Conservation (phyloP, 805 yeast genomes). For the Pichia rugopelliculosa region DNA sequence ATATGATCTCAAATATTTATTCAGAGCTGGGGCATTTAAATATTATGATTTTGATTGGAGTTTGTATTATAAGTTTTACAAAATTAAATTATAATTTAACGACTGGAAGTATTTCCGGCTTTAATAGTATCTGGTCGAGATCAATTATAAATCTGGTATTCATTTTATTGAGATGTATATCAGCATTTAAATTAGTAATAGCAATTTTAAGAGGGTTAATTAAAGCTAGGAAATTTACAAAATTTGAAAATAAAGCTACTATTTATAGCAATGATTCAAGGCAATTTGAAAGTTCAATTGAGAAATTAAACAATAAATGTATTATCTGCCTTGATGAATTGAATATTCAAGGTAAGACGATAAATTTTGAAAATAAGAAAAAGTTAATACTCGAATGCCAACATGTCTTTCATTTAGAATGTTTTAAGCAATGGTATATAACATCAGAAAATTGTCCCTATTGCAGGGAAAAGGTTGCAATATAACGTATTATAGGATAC, state of each 20-base stretch:
- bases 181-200: slow-evolving; percentile 12
- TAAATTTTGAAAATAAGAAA: neutral
- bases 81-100: slow-evolving; percentile 4
- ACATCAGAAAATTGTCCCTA: slow-evolving; percentile 14
- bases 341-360: neutral
- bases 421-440: slow-evolving; percentile 17
- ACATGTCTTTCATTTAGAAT: slow-evolving; percentile 15
- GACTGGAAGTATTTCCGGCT: neutral
- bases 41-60: slow-evolving; percentile 5
- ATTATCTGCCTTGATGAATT: slow-evolving; percentile 16
- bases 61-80: slow-evolving; percentile 9
- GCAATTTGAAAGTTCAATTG: neutral
- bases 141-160: slow-evolving; percentile 13
- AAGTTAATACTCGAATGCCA: slow-evolving; percentile 8
- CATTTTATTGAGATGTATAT: slow-evolving; percentile 12
- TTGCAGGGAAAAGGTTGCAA: slow-evolving; percentile 10
- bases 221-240: slow-evolving; percentile 15
- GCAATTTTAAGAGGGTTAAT: slow-evolving; percentile 12
- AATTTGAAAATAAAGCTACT: slow-evolving; percentile 2
- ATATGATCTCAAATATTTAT: slow-evolving; percentile 1
- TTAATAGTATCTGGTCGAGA: slow-evolving; percentile 11
- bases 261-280: neutral
- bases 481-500: neutral
- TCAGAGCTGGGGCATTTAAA: slow-evolving; percentile 8
- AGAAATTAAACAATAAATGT: slow-evolving; percentile 13